Base-by-base conservation (phyloP, 192 early-diverging fungal species). In the Backusella tarrabulga region DNA sequence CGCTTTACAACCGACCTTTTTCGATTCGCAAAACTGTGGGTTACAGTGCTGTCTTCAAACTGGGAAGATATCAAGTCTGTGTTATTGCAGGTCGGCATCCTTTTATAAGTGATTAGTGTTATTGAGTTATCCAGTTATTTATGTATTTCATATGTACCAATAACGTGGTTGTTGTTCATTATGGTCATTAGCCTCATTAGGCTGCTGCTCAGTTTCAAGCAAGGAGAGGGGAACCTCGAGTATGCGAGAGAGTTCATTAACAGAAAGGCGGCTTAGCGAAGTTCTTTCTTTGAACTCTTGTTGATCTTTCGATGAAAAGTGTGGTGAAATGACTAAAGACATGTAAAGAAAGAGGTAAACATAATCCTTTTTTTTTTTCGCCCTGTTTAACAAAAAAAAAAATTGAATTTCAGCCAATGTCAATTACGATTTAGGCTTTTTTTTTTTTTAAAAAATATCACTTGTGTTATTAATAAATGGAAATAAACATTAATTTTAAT, bases 1-100 rank as follows among this genome's bases (percentile, higher is more conserved):
- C 80, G 46, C 26, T 71, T 73, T 9, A 81, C 54, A 32, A 68
- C 71, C 12, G 73, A 63, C 15, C 72, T 40, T 26, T 71, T 67
- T 35, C 54, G 36, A 35, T 56, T 46, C 21, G 68, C 74, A 35
- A 66, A 76, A 15, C 77, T 60, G 26, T 76, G 76, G 2, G 68
- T 42, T 34, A 44, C 17, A 12, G 9, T 3, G n/a, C 11, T 12
- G 26, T 29, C 23, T 1, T 63, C 56, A 63, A 63, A 63, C 26
- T 63, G 23, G 12, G 56, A 63, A 29, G 26, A 4, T 26, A 63
- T 23, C 23, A 63, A 12, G 29, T 63, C 23, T 26, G 26, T 26
- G 29, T 63, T 63, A 4, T 63, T 12, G 26, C 56, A 26, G 7
- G 56, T 63, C 12, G 56, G 56, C 26, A 63, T 3, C 56, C 56